Evolutionary conservation across 495 filamentous ascomycete species (phyloP), one percentile per base, ranked within the genome.

Genomic region (Xylaria palmicola): DNA sequence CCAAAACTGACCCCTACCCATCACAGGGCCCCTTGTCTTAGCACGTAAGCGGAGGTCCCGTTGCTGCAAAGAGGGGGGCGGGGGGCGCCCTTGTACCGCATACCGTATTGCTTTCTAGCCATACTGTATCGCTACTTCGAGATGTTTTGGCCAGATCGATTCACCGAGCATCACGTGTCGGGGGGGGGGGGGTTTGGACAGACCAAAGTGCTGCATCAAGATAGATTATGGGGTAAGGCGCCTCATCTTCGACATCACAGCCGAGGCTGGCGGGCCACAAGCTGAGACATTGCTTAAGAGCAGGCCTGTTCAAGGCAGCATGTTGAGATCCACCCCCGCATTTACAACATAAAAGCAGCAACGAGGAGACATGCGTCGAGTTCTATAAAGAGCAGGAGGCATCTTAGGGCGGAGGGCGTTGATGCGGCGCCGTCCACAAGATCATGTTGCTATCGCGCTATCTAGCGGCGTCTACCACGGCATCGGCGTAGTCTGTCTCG

Each of bases 81-180:
- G 43, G 44, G 56, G 43, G 8, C 34, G 13, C 24, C 13, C n/a
- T n/a, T 48, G 57, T 60, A 52, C 57, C 45, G 6, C 1, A 8
- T 51, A 43, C 34, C 47, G 30, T 49, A 36, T 22, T 13, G 10
- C 4, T 9, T 5, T 34, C 57, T 30, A 43, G 4, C 4, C 37
- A 32, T 39, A 60, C 58, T 60, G 58, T 61, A 55, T 20, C 29
- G 40, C 39, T 61, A 61, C 59, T 39, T 60, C 12, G 17, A 34
- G 32, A 30, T 41, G 32, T 40, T 15, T n/a, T n/a, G n/a, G n/a
- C n/a, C n/a, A n/a, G n/a, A n/a, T n/a, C n/a, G n/a, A n/a, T n/a
- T n/a, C n/a, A n/a, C n/a, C n/a, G n/a, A n/a, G n/a, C n/a, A n/a
- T n/a, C n/a, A n/a, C n/a, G n/a, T n/a, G n/a, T n/a, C n/a, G n/a